phyloP scores from a whole-genome alignment of 208 protist species.

The Crithidia fasciculata region DNA sequence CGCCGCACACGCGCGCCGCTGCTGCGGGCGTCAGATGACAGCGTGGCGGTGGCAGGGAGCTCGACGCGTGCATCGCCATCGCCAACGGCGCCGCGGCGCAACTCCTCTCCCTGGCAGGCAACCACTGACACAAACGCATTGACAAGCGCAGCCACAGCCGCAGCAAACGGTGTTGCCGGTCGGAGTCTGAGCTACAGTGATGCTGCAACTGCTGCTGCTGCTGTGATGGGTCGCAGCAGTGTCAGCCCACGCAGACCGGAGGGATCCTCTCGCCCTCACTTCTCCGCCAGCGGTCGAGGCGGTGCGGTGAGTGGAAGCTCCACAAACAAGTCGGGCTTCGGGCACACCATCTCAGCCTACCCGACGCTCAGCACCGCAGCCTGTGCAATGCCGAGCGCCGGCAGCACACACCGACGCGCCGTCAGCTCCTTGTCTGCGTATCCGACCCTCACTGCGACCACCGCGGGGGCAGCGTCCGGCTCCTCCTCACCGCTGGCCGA shows the following conservation, averaged over 20 bases:
- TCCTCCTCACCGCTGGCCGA: background rate
- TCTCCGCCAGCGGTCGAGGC: background rate
- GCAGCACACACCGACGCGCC: too few relatives aligned
- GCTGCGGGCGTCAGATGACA: background rate
- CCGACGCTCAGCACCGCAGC: background rate
- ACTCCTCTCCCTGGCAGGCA: too few relatives aligned
- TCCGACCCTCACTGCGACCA: background rate
- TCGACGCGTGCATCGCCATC: too few relatives aligned
- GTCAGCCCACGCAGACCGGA: too few relatives aligned
- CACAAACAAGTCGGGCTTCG: background rate
- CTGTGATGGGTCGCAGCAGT: too few relatives aligned
- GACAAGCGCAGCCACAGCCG: background rate
- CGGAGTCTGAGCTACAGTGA: too few relatives aligned
- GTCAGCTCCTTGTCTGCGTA: background rate
- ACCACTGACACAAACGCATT: background rate
- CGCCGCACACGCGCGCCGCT: background rate
- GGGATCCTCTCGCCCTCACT: too few relatives aligned
- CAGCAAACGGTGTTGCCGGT: background rate
- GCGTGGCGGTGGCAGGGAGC: background rate
- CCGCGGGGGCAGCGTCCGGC: too few relatives aligned
- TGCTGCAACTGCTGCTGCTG: too few relatives aligned
- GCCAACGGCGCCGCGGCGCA: too few relatives aligned
- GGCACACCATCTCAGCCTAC: constrained; percentile 8
- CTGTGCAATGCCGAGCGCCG: background rate
- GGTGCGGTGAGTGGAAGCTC: background rate